Percentiles rank a stretch among this genome's conserved stretches.
Conservation (phyloP, 192 early-diverging fungal species). For the Coemansia sp. region DNA sequence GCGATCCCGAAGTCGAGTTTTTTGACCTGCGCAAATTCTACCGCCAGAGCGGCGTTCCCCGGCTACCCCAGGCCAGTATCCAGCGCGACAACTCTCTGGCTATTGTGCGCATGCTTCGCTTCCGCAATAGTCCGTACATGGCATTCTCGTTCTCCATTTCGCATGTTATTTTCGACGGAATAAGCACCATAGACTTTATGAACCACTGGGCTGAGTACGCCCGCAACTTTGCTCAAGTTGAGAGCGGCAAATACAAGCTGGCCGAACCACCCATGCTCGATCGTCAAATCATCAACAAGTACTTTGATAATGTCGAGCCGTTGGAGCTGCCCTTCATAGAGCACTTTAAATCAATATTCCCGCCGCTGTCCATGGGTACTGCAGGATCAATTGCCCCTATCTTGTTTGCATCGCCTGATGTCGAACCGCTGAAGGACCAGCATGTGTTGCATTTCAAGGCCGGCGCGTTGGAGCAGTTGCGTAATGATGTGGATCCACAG, state of each 20-base stretch:
- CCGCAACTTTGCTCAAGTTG: slow-evolving; percentile 13
- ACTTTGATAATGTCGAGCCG: slow-evolving; percentile 21
- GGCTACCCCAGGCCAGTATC: slow-evolving; percentile 26
- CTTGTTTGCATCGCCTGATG: slow-evolving; percentile 32
- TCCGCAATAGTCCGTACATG: slow-evolving; percentile 27
- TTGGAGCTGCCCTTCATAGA: slow-evolving; percentile 21
- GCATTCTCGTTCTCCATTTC: slow-evolving; percentile 28
- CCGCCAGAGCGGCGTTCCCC: slow-evolving; percentile 10
- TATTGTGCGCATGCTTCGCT: slow-evolving; percentile 30
- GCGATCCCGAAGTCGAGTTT: slow-evolving; percentile 4
- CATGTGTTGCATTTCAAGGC: slow-evolving; percentile 36
- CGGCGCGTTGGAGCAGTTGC: slow-evolving; percentile 25
- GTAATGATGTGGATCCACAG: slow-evolving; percentile 21
- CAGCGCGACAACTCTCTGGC: slow-evolving; percentile 22
- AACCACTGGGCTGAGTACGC: slow-evolving; percentile 40
- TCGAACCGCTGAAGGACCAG: slow-evolving; percentile 16
- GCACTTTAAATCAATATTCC: slow-evolving; percentile 22
- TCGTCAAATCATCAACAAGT: slow-evolving; percentile 17
- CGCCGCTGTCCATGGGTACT: slow-evolving; percentile 1
- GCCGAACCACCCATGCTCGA: slow-evolving; percentile 14
- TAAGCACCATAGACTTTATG: slow-evolving; percentile 12
- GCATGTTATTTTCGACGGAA: slow-evolving; percentile 40
- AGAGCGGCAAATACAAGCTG: slow-evolving; percentile 6
- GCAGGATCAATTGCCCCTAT: slow-evolving; percentile 21
- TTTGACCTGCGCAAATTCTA: slow-evolving; percentile 40